Percentiles rank a stretch among this genome's conserved stretches.
These are phyloP conservation scores for Diplodia intermedia DNA, from an alignment of 2,329 filamentous ascomycete species.

Conservation along the genomic window DNA sequence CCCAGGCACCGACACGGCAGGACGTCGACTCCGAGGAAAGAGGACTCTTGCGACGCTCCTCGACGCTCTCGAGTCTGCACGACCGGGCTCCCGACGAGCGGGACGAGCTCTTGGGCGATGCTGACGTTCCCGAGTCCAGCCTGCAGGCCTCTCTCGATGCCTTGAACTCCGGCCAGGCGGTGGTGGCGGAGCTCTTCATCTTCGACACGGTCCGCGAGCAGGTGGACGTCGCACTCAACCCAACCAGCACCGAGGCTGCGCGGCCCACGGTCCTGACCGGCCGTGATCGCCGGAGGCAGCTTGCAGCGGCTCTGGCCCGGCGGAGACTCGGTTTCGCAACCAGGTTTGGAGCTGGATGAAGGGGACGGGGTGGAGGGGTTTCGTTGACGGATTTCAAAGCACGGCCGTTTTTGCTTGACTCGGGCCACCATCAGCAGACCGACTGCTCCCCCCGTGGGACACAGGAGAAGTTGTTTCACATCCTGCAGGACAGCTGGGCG, in stretches of 20 bases:
- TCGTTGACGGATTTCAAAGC: not conserved
- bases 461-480: slow-evolving; percentile 8
- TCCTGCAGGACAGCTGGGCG: slow-evolving; percentile 6
- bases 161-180: slow-evolving; percentile 56
- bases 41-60: slow-evolving; percentile 55
- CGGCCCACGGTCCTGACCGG: not conserved
- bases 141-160: slow-evolving; percentile 50
- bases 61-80: slow-evolving; percentile 16
- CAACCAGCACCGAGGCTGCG: slow-evolving; percentile 10
- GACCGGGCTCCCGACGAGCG: slow-evolving; percentile 3
- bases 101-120: slow-evolving; percentile 20
- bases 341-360: slow-evolving; percentile 30
- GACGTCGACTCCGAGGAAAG: slow-evolving; percentile 67
- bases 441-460: not conserved
- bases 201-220: slow-evolving; percentile 52
- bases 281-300: slow-evolving; percentile 18
- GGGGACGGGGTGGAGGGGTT: not conserved
- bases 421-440: not conserved
- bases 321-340: slow-evolving; percentile 18
- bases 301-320: slow-evolving; percentile 21
- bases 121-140: slow-evolving; percentile 35
- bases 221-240: slow-evolving; percentile 34
- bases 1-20: slow-evolving; percentile 45
- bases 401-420: slow-evolving; percentile 1
- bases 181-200: slow-evolving; percentile 54